Evolutionary conservation across 2,329 filamentous ascomycete genomes (phyloP), one percentile per base, ranked within the genome.

Genomic region (Zalaria obscura): DNA sequence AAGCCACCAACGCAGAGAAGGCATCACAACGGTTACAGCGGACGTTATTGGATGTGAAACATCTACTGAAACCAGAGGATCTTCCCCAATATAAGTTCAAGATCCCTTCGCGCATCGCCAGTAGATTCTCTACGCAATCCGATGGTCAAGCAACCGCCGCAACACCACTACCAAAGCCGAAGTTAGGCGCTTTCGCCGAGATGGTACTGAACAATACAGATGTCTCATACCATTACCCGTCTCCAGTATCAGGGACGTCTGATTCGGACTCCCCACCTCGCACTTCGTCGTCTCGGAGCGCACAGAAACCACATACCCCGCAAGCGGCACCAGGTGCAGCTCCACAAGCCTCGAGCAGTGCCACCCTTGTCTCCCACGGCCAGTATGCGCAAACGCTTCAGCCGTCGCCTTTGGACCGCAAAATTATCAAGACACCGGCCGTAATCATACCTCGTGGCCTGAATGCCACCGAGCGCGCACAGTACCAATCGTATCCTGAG

Each of bases 41-140:
- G 50, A 80, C 78, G 7, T 69, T 88, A 36, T 73, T 81, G 51
- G 79, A 89, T 57, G 68, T 95, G 27, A 75, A 84, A 43, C 76
- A 79, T 47, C 72, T 93, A 34, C 61, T 95, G 42, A 77, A 78
- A 54, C 73, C 78, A 2, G 73, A 79, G n/a, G 78, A 79, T 46
- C 66, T 83, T 47, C 80, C 81, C 6, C 66, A 80, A 52, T 84
- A 75, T 34, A 36, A 44, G 11, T 45, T 45, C 35, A 41, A 44
- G 25, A 46, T 25, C 8, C 44, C 44, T n/a, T 38, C 38, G 3
- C 34, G 38, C 25, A 31, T 41, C 10, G 38, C 36, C 38, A 36
- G 38, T 32, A 34, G n/a, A 36, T 31, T 35, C 29, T 32, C 29
- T 32, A n/a, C 31, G 25, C 29, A 33, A 10, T 11, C 34, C 37